Evolutionary conservation across 2,329 filamentous ascomycete species (phyloP).

Genomic region (Cladophialophora bantiana): DNA sequence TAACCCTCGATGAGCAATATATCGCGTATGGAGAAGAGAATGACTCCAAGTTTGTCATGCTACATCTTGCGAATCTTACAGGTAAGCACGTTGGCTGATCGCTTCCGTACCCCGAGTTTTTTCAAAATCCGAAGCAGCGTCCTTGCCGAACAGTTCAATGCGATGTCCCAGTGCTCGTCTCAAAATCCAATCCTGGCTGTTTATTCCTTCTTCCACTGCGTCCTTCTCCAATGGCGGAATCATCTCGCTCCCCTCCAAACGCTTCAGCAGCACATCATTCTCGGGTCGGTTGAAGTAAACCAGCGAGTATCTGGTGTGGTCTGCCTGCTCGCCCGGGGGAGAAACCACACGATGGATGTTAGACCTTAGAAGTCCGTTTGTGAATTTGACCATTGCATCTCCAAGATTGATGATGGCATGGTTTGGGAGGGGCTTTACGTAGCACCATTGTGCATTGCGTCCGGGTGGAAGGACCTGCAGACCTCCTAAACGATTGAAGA

Average conservation of each 20-base stretch:
- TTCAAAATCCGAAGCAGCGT: conserved; percentile 36
- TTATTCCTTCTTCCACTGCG: conserved; percentile 47
- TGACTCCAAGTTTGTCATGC: background rate
- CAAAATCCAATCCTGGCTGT: conserved; percentile 53
- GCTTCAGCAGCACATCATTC: conserved; percentile 55
- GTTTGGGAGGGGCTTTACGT: conserved; percentile 59
- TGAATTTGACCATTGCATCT: conserved; percentile 54
- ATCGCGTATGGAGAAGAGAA: background rate
- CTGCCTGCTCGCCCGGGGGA: conserved; percentile 58
- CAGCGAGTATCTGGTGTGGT: conserved; percentile 57
- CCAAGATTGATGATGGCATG: conserved; percentile 49
- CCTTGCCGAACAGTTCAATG: conserved; percentile 35
- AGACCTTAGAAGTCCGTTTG: conserved; percentile 50
- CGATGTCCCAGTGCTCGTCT: conserved; percentile 49
- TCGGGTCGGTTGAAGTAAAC: conserved; percentile 64
- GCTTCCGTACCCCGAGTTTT: conserved; percentile 36
- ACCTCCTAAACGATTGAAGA: conserved; percentile 64
- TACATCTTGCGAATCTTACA: conserved; percentile 10
- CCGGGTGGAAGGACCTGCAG: conserved; percentile 60
- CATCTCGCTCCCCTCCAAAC: conserved; percentile 46
- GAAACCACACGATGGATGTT: conserved; percentile 60
- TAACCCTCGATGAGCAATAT: background rate
- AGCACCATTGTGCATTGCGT: conserved; percentile 56
- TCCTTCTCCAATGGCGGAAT: conserved; percentile 46
- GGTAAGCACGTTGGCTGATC: conserved; percentile 37